These are phyloP conservation scores for Rhodomyrtus tomentosa DNA, from an alignment of 345 rosid genomes.

Conservation along the genomic window DNA sequence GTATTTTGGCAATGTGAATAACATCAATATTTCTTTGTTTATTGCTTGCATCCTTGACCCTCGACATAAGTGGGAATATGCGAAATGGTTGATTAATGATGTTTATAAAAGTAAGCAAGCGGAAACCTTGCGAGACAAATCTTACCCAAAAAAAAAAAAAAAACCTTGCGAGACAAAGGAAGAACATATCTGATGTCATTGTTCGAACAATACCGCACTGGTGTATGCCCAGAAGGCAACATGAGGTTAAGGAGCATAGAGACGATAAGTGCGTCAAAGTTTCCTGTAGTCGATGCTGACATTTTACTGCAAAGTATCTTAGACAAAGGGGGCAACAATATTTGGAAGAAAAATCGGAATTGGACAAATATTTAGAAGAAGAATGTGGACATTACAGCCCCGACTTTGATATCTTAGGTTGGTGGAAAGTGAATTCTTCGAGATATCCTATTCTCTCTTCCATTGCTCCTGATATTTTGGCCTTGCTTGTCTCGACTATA, in stretches of 20 bases:
- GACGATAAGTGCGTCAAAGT: background rate
- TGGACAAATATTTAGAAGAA: background rate
- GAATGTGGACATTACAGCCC: background rate
- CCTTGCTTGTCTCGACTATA: background rate
- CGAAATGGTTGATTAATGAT: background rate
- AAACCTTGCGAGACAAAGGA: background rate
- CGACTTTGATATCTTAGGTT: background rate
- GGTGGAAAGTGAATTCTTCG: background rate
- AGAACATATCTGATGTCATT: background rate
- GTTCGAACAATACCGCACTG: background rate
- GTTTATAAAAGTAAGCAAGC: background rate
- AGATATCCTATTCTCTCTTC: background rate
- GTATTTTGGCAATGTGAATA: background rate
- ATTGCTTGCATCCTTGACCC: constrained; percentile 2
- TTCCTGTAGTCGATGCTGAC: background rate
- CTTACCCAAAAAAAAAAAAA: too few relatives aligned
- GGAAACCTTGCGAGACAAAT: background rate
- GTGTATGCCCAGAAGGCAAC: background rate
- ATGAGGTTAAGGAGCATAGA: too few relatives aligned
- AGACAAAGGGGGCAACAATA: background rate
- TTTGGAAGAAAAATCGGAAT: background rate
- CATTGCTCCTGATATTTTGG: constrained; percentile 9
- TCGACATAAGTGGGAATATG: background rate
- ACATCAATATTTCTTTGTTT: background rate
- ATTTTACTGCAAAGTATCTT: background rate